Evolutionary conservation across 257 asterid genomes (phyloP).

Genomic region (Nicotiana tabacum): DNA sequence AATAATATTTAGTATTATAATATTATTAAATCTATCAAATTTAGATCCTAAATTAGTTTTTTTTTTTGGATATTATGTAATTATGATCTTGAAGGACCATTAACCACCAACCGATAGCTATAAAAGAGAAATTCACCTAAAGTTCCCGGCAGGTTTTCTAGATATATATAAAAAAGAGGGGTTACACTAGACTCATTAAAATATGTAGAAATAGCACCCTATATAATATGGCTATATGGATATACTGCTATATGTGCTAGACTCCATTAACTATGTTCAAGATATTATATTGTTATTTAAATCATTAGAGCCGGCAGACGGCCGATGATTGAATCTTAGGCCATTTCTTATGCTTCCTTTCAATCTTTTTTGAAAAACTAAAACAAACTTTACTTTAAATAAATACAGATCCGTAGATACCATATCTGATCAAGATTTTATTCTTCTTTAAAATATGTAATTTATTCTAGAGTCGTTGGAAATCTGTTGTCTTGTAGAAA

Average conservation of each 20-base stretch:
- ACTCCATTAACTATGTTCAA: not conserved
- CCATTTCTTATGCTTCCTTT: not conserved
- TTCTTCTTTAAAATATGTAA: not conserved
- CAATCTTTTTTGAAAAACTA: not conserved
- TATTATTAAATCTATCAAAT: no score
- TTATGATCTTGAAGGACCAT: not conserved
- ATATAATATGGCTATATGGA: not conserved
- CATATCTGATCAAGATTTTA: slow-evolving; percentile 16
- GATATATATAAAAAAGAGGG: no score
- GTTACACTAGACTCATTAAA: no score
- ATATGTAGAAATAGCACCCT: no score
- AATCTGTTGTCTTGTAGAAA: not conserved
- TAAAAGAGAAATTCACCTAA: no score
- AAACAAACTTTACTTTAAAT: not conserved
- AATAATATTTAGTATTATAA: no score
- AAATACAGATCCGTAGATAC: not conserved
- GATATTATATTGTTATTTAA: not conserved
- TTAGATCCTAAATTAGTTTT: no score
- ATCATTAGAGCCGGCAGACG: slow-evolving; percentile 14
- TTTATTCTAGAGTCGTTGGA: not conserved
- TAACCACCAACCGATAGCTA: no score
- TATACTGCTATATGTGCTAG: not conserved
- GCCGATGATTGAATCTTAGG: not conserved
- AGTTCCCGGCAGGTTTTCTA: no score
- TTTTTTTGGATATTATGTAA: no score